A percentile compares a stretch with the other conserved stretches of the same genome.
These are phyloP conservation scores for Tuber microsphaerosporum DNA, from an alignment of 495 filamentous ascomycete species.

Conservation along the genomic window DNA sequence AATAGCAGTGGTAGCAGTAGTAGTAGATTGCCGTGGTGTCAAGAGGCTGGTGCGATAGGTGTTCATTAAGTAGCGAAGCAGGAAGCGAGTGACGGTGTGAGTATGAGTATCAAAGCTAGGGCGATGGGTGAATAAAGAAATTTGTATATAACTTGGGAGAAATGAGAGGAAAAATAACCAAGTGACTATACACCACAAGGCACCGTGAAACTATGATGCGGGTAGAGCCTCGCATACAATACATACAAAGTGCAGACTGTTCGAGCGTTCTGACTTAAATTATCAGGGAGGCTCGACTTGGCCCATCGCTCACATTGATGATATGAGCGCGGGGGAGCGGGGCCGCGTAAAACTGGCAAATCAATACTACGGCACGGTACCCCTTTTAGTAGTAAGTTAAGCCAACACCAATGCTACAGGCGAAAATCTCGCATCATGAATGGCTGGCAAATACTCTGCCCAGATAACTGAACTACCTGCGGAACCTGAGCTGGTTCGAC, in stretches of 20 bases:
- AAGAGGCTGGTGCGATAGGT: background rate
- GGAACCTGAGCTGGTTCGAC: background rate
- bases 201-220: background rate
- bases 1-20: background rate
- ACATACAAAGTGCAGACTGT: background rate
- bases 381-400: background rate
- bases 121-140: background rate
- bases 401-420: background rate
- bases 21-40: background rate
- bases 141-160: background rate
- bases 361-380: too few species aligned
- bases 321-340: too few species aligned
- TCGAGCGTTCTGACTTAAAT: background rate
- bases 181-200: background rate
- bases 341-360: too few species aligned
- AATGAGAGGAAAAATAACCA: background rate
- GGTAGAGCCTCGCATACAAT: too few species aligned
- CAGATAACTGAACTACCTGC: background rate
- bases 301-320: too few species aligned
- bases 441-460: background rate
- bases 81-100: background rate
- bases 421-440: background rate
- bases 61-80: background rate
- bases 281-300: background rate
- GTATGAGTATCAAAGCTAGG: background rate